Base-by-base conservation (phyloP, 495 filamentous ascomycete species). In the Pseudoneurospora amorphoporcata region DNA sequence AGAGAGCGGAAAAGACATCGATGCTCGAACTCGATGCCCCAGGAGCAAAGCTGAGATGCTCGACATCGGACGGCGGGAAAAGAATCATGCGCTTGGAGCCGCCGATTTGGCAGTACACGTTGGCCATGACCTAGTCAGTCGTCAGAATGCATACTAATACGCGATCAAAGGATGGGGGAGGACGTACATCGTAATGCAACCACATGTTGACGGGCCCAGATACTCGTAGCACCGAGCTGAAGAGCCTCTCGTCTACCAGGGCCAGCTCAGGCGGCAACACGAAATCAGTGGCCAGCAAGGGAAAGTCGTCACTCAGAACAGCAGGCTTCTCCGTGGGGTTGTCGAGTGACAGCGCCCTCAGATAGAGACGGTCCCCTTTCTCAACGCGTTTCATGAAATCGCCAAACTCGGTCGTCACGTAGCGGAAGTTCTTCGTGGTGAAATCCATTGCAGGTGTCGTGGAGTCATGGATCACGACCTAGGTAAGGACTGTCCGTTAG, bases 181-280 rank as follows among this genome's bases (percentile, higher is more conserved):
- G 40, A 81, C 87, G 83, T 81, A 92, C 91, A 80, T 97, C 93
- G 83, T 94, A 97, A 79, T 97, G 93, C 37, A 97, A 84, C 94
- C 94, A 97, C 88, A 98, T 93, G 37, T 87, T 90, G 4, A 96
- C 93, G 0, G 88, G 90, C 2, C 93, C 92, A 16, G 92, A 94
- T 53, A 97, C 89, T 37, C 94, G 85, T 35, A 97, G 80, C 0
- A 93, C 90, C 0, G 92, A 93, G 77, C 91, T 95, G 77, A 96
- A 93, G n/a, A 86, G 82, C 74, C 89, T 89, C 32, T 87, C 82
- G 2, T 77, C 77, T 3, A 90, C 88, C n/a, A 86, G 80, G 2
- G 82, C 80, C 37, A 97, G 82, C 69, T 89, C 82, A 10, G 85
- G 78, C 12, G 94, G 92, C 6, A 97, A 81, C 35, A 80, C 76